Base-by-base conservation (phyloP, 2,329 filamentous ascomycete genomes). In the Elsinoe batatas region DNA sequence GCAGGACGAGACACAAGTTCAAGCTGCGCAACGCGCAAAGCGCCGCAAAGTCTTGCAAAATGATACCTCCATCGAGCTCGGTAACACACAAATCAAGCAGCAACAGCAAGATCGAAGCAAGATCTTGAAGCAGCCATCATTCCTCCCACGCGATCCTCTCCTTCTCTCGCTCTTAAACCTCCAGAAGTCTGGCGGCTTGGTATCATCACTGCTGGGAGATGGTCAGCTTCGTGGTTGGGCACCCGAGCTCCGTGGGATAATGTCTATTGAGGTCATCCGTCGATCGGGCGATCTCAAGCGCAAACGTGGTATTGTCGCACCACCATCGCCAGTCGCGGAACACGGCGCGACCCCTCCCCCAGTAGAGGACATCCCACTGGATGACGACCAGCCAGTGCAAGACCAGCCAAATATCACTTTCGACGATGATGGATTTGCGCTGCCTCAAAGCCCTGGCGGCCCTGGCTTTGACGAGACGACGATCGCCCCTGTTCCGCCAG, bases 181-280 rank as follows among this genome's bases (percentile, higher is more conserved):
- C 79, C 93, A 96, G 69, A 90, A 87, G 72, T 89, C 81, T 54
- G 91, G 93, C 54, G 88, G 84, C 37, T 97, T 98, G 64, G 88
- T 96, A 15, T 87, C 85, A 3, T 91, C 82, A 64, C 84, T 95
- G 60, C 84, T 96, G 72, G 84, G 87, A 53, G 88, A 91, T 59
- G 87, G 84, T 36, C 83, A 87, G 60, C 64, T 69, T 63, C 79
- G 81, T 61, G 82, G 81, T 40, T 96, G 90, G 91, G 91, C 91
- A 3, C 91, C 91, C 0, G 93, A 98, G 71, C 79, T 98, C 17
- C 85, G 88, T 58, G 89, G 87, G n/a, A 82, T 98, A 64, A 76
- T 97, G n/a, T 95, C 90, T 1, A 76, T 96, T 40, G 88, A 94
- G 61, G 79, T 88, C 12, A 79, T 95, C 13, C 84, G 84, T 59